Percentiles rank a stretch among this genome's conserved stretches.
Evolutionary conservation across 2,329 filamentous ascomycete species (phyloP).

Genomic region (Epichloe amarillans): DNA sequence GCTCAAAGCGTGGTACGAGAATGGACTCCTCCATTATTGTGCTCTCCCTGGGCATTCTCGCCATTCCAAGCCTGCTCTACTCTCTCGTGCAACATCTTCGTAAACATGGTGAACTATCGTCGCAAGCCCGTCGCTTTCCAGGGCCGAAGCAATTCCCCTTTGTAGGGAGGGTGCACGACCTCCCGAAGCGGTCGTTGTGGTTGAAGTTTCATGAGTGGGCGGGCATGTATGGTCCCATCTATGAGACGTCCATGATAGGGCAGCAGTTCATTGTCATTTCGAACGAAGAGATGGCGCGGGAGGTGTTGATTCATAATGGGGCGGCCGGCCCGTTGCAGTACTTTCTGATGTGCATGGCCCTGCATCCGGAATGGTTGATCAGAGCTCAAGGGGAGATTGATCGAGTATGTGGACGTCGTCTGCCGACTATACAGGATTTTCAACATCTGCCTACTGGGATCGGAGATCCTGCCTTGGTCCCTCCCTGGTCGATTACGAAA

Average conservation of each 20-base stretch:
- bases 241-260: constrained; percentile 26
- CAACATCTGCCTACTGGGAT: constrained; percentile 19
- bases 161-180: constrained; percentile 34
- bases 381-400: constrained; percentile 41
- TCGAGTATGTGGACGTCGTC: background rate
- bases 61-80: constrained; percentile 27
- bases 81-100: constrained; percentile 26
- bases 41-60: constrained; percentile 11
- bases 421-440: background rate
- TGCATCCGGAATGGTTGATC: constrained; percentile 38
- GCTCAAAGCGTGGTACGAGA: background rate
- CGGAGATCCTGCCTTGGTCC: background rate
- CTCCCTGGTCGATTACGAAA: constrained; percentile 35
- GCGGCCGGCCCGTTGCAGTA: constrained; percentile 36
- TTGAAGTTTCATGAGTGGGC: constrained; percentile 38
- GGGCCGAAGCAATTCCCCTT: constrained; percentile 34
- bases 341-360: constrained; percentile 38
- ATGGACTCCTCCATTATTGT: background rate
- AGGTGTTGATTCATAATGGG: constrained; percentile 34
- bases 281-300: constrained; percentile 33
- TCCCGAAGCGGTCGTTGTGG: constrained; percentile 33
- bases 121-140: constrained; percentile 21
- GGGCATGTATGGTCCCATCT: constrained; percentile 29
- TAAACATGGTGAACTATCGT: constrained; percentile 16
- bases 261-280: constrained; percentile 32